Base-by-base conservation (phyloP, 2,329 filamentous ascomycete species). In the Pyrenochaeta sp. region DNA sequence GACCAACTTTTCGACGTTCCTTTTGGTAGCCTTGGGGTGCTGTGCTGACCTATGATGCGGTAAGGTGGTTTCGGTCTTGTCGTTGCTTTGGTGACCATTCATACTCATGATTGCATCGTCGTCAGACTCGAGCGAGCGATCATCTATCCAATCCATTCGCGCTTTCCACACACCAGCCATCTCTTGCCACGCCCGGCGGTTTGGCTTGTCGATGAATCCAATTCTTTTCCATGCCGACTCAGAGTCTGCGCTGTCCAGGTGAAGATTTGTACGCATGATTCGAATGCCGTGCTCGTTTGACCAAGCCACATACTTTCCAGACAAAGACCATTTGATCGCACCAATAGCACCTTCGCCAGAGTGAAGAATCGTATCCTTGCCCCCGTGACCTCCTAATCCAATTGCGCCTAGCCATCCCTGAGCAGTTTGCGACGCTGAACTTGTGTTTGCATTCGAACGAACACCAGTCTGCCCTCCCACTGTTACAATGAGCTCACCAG, bases 121-220 rank as follows among this genome's bases (percentile, higher is more conserved):
- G 40, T 93, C 88, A 3, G 76, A 78, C 55, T 92, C 89, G n/a
- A 96, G 77, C 5, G 83, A 79, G 48, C 86, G 81, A 60, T 96
- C 88, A 61, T 97, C 90, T 30, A 97, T 87, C 94, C 94, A 99
- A 67, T 97, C 91, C 1, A 86, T 85, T 15, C 92, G 82, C 2
- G 89, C 90, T 74, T 93, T 96, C 92, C 94, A 97, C 3, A 96
- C 90, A 32, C 88, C 84, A 0, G 92, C 92, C 92, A 99, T 96
- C 28, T 96, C 91, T 56, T 96, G 90, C 90, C 94, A 97, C 42
- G 88, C 86, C 7, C 88, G 85, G 4, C 88, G 88, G 60, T 90
- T 89, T 2, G 94, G 94, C 29, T 91, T 84, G 65, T 96, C 91
- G 48, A 96, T 87, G 66, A 97, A 93, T 17, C 90, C 92, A 51